Evolutionary conservation across 129 eudicot species (phyloP), one percentile per base, ranked within the genome.

Genomic region (Saussurea involucrata): DNA sequence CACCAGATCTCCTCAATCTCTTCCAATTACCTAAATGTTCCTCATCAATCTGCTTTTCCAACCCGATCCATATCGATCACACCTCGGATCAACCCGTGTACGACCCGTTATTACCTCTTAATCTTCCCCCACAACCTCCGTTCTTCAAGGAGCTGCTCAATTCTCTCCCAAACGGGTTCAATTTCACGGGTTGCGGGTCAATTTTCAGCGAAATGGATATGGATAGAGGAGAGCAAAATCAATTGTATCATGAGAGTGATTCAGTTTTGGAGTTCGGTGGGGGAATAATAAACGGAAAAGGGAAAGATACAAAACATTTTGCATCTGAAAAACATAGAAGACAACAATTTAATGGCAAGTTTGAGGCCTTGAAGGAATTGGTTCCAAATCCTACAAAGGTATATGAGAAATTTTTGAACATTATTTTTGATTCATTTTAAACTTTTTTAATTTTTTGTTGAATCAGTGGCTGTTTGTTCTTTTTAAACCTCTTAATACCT

Each of bases 61-160:
- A 79, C 82, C 84, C 83, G 34, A 31, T 72, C 69, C 88, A 75
- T 33, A 24, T 80, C 3, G 83, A 83, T 28, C 66, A 76, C 15
- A 29, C 74, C 5, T 66, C 89, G 32, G 75, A 76, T 69, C 82
- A 82, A 49, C 69, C 78, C 3, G 20, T 83, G 63, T 88, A 77
- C 73, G 97, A 90, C 63, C 92, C 98, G 46, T 28, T 88, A 20
- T 18, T 84, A 57, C 94, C 89, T 55, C 70, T 86, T 60, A 92
- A 88, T 64, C 86, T 88, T 4, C 85, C 87, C n/a, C 90, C 91
- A 33, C 97, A 88, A 60, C 90, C 97, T 53, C 95, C 97, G n/a
- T 75, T 82, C 17, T 84, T 90, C 20, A 87, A 87, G 57, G 98
- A 90, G 73, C 20, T 90, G 86, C 79, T 93, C 67, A 90, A 88